Conservation (phyloP, 1,284 basidiomycete species). For the Anthracocystis walkeri region DNA sequence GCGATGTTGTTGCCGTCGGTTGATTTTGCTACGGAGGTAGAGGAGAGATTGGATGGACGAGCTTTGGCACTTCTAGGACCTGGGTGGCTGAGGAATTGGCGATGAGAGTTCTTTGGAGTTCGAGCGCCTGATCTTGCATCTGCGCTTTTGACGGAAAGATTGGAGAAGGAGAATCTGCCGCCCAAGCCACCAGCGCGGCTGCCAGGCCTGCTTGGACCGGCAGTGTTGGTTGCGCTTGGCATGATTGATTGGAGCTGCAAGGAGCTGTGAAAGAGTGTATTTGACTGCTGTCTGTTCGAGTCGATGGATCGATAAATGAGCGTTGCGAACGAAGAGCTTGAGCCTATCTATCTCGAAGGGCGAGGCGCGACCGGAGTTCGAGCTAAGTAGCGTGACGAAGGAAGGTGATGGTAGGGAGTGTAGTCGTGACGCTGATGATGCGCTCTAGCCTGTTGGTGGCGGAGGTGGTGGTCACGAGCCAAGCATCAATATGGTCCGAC, state of each 20-base stretch:
- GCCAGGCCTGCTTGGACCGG: constrained; percentile 32
- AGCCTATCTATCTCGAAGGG: no score
- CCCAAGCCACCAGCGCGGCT: constrained; percentile 26
- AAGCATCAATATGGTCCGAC: neutral
- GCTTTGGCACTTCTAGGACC: constrained; percentile 12
- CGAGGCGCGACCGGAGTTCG: no score
- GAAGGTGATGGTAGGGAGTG: neutral
- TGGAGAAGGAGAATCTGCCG: constrained; percentile 50
- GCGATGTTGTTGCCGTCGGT: constrained; percentile 70
- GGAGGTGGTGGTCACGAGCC: neutral
- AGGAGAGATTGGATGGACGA: constrained; percentile 31
- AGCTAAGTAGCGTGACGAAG: neutral
- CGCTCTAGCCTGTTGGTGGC: neutral
- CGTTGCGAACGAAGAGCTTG: no score
- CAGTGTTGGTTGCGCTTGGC: constrained; percentile 12
- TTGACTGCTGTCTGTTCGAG: neutral
- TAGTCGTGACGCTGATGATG: no score
- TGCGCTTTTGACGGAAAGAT: constrained; percentile 39
- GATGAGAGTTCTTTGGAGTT: constrained; percentile 26
- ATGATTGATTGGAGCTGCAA: constrained; percentile 6
- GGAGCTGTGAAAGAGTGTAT: neutral
- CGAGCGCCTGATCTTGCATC: constrained; percentile 26
- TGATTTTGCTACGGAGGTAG: constrained; percentile 18
- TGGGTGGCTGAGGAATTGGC: constrained; percentile 29
- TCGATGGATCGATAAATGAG: no score